phyloP scores from a whole-genome alignment of 345 rosid genomes.

The Pseudoturritis turrita region DNA sequence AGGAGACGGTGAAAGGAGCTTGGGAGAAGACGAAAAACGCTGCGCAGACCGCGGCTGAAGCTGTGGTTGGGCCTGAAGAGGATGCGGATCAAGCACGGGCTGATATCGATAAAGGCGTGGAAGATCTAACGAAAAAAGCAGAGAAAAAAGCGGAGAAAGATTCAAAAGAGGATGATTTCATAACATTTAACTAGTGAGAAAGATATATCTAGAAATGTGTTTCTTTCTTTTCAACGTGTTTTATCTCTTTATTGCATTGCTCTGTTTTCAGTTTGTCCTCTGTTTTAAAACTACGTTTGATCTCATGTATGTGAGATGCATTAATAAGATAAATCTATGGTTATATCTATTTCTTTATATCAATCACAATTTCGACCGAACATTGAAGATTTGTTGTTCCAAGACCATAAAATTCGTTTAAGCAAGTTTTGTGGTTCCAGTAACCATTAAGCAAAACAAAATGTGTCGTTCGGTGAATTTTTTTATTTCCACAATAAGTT shows the following conservation, averaged over 20 bases:
- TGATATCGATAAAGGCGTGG: constrained; percentile 24
- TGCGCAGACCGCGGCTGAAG: constrained; percentile 18
- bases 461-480: no score
- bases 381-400: no score
- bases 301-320: constrained; percentile 7
- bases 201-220: neutral
- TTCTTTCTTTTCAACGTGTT: neutral
- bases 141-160: constrained; percentile 16
- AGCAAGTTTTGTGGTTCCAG: neutral
- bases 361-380: neutral
- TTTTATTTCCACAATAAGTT: no score
- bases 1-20: constrained; percentile 33
- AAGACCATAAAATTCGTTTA: neutral
- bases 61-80: constrained; percentile 33
- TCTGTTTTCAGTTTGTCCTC: neutral
- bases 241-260: neutral
- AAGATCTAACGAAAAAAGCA: constrained; percentile 11
- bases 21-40: constrained; percentile 28
- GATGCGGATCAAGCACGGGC: constrained; percentile 18
- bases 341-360: neutral
- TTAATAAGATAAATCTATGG: constrained; percentile 4
- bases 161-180: constrained; percentile 23
- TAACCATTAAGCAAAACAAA: no score
- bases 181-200: constrained; percentile 16
- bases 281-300: neutral